Conservation (phyloP, 148 eudicot species). For the Euryodendron excelsum region DNA sequence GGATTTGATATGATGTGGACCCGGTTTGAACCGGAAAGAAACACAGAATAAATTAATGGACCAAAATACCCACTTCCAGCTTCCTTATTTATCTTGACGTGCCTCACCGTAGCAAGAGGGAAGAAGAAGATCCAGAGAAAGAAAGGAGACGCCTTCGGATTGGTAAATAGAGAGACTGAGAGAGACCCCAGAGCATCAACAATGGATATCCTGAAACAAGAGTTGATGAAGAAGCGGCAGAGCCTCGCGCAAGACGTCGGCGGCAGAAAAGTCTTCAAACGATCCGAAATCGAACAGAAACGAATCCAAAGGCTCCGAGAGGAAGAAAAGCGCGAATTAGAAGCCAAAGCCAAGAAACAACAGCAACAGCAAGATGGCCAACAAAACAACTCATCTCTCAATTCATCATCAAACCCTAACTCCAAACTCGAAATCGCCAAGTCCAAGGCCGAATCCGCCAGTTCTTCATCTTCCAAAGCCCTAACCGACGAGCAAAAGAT, state of each 20-base stretch:
- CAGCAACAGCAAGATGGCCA: constrained; percentile 21
- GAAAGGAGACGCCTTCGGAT: too few relatives aligned
- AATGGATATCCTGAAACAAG: constrained; percentile 44
- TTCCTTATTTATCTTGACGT: too few relatives aligned
- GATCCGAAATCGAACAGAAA: constrained; percentile 83
- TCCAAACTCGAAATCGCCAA: constrained; percentile 27
- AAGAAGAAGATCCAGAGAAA: not conserved
- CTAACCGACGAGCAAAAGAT: constrained; percentile 71
- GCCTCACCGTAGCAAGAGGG: too few relatives aligned
- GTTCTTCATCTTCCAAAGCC: constrained; percentile 41
- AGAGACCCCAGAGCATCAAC: not conserved
- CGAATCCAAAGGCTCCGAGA: constrained; percentile 61
- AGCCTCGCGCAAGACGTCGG: constrained; percentile 38
- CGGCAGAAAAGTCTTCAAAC: constrained; percentile 56
- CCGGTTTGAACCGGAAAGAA: too few relatives aligned
- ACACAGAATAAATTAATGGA: not conserved
- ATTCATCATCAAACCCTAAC: constrained; percentile 30
- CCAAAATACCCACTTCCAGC: not conserved
- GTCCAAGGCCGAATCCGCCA: constrained; percentile 37
- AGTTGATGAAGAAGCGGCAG: constrained; percentile 34
- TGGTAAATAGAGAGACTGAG: too few relatives aligned
- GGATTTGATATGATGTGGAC: too few relatives aligned
- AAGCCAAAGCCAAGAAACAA: constrained; percentile 55
- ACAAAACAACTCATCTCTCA: constrained; percentile 8
- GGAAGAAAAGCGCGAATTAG: constrained; percentile 70